Base-by-base conservation (phyloP, 1,139 yeast species). In the Zygotorulaspora mrakii region DNA sequence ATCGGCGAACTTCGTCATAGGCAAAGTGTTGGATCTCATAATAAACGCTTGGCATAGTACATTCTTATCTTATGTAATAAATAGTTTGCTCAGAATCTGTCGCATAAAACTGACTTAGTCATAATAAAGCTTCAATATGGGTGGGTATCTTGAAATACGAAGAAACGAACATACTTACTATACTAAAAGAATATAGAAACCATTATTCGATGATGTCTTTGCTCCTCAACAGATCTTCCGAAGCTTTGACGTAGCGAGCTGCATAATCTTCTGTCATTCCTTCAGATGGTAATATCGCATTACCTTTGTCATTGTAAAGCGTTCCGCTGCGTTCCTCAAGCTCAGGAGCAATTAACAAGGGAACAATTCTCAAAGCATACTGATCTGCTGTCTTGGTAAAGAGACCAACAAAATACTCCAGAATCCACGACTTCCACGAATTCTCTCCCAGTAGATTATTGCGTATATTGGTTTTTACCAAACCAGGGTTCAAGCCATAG, bases 401-500 rank as follows among this genome's bases (percentile, higher is more conserved):
- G 54, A 57, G 55, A 1, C 66, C 59, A n/a, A 66, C 31, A 1
- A 61, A 1, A 5, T 48, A 38, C 46, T 66, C 70, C 17, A 57
- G 16, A 2, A 48, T 17, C 1, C 37, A 37, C 2, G 61, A 52
- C n/a, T 44, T 42, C 50, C 60, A 50, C 11, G 52, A 45, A 6
- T 56, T 57, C 12, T 41, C 42, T 14, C 68, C 70, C 17, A 57
- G 35, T 11, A 54, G 39, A 39, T 66, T 66, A 26, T 49, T 38
- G 40, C 70, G 55, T 25, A 66, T 66, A 32, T 48, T 46, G 0
- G 70, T 65, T 40, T 54, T 61, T 21, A 66, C 59, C 1, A 66
- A 5, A 3, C 70, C 70, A 5, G 70, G 70, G 38, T 66, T 66
- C 34, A 66, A 52, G 0, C 70, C 70, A 44, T 46, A 65, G 25